A percentile compares a stretch with the other conserved stretches of the same genome.
phyloP scores from a whole-genome alignment of 2,329 filamentous ascomycete species.

The Sclerotinia borealis region DNA sequence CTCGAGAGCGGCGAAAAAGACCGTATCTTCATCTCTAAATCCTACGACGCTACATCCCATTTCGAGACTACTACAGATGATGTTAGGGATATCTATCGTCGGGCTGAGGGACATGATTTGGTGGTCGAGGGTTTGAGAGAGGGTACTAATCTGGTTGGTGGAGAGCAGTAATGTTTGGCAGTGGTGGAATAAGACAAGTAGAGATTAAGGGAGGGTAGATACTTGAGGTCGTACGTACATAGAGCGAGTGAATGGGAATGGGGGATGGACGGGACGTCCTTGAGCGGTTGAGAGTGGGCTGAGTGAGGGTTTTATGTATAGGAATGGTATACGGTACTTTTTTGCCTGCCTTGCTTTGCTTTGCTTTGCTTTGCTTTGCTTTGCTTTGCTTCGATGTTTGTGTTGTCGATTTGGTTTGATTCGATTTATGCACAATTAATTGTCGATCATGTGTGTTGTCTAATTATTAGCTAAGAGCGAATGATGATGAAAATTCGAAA shows the following conservation, averaged over 20 bases:
- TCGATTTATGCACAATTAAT: background rate
- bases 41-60: conserved; percentile 95
- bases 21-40: conserved; percentile 96
- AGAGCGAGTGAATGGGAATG: background rate
- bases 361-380: too few species aligned
- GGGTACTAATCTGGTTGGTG: conserved; percentile 57
- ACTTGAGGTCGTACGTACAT: background rate
- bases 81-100: conserved; percentile 86
- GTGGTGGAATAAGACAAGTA: background rate
- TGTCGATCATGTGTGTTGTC: background rate
- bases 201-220: background rate
- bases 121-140: conserved; percentile 61
- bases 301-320: background rate
- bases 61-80: conserved; percentile 92
- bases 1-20: conserved; percentile 74
- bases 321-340: conserved; percentile 5
- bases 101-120: conserved; percentile 66
- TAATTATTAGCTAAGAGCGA: background rate
- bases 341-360: conserved; percentile 3
- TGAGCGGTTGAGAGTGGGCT: background rate
- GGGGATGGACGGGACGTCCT: background rate
- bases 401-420: conserved; percentile 2
- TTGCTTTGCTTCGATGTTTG: background rate
- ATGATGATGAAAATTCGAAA: background rate
- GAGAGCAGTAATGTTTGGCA: conserved; percentile 47